Conservation (phyloP, 192 early-diverging fungal genomes). For the Coemansia sp. region DNA sequence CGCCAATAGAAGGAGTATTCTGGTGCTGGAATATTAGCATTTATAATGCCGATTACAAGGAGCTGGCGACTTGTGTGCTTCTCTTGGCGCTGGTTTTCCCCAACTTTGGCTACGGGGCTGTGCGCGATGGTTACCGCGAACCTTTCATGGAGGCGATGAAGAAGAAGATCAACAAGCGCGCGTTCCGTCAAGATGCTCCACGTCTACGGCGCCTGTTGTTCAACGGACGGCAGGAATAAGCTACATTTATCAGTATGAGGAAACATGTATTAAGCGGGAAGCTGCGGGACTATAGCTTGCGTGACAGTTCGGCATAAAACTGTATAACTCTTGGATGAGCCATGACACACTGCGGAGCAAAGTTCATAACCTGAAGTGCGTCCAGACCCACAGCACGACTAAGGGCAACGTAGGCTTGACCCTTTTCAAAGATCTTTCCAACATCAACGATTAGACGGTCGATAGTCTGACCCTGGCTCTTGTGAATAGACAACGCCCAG, state of each 20-base stretch:
- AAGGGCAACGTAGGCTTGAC: slow-evolving; percentile 86
- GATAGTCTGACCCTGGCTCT: slow-evolving; percentile 87
- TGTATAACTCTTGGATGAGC: slow-evolving; percentile 70
- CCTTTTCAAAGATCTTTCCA: slow-evolving; percentile 78
- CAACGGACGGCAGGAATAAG: not conserved
- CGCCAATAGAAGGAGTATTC: not conserved
- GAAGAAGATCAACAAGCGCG: not conserved
- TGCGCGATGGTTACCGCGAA: not conserved
- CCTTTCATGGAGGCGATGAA: not conserved
- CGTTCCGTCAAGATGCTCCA: not conserved
- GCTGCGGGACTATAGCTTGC: slow-evolving; percentile 9
- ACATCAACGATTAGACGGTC: slow-evolving; percentile 78
- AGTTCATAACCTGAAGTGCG: slow-evolving; percentile 72
- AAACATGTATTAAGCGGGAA: not conserved
- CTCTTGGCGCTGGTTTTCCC: not conserved
- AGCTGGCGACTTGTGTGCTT: not conserved
- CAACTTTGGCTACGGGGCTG: not conserved
- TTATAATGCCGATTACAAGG: too few relatives aligned
- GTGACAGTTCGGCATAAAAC: slow-evolving; percentile 65
- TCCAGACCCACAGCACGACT: slow-evolving; percentile 76
- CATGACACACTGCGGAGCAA: slow-evolving; percentile 68
- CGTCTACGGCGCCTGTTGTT: not conserved
- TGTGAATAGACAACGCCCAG: slow-evolving; percentile 89
- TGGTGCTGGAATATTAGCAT: not conserved
- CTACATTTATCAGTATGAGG: not conserved